phyloP scores from a whole-genome alignment of 2,329 filamentous ascomycete genomes.

The Alternaria postmessia region DNA sequence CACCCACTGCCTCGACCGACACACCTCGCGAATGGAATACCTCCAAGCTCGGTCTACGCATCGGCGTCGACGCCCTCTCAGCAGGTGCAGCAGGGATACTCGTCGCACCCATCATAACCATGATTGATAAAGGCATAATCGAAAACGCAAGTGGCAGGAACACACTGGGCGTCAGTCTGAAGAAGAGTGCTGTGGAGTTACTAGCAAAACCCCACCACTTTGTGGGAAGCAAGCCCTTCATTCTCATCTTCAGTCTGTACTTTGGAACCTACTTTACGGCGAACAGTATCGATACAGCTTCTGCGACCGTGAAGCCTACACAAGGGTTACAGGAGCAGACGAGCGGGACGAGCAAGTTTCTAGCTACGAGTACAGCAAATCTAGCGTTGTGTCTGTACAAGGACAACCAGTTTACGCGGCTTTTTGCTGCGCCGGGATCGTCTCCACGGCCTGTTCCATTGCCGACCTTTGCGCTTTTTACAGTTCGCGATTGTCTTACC shows the following conservation, averaged over 20 bases:
- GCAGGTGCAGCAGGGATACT: conserved; percentile 76
- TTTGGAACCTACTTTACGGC: conserved; percentile 89
- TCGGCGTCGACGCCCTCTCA: conserved; percentile 73
- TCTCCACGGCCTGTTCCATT: conserved; percentile 65
- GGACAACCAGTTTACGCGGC: conserved; percentile 81
- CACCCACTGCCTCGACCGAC: conserved; percentile 11
- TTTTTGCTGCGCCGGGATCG: conserved; percentile 72
- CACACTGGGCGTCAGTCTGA: conserved; percentile 67
- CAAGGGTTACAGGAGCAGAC: conserved; percentile 75
- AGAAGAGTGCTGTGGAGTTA: conserved; percentile 64
- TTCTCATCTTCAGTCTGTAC: conserved; percentile 75
- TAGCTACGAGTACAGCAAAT: conserved; percentile 81
- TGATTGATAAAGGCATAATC: conserved; percentile 84
- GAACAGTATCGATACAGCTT: conserved; percentile 82
- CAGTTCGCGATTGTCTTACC: conserved; percentile 82
- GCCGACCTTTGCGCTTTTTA: conserved; percentile 79
- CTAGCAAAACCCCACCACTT: conserved; percentile 67
- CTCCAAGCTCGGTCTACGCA: conserved; percentile 70
- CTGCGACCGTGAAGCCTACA: conserved; percentile 67
- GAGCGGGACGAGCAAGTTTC: conserved; percentile 80
- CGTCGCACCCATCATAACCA: conserved; percentile 83
- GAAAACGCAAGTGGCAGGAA: conserved; percentile 78
- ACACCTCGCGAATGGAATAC: conserved; percentile 71
- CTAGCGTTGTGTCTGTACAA: conserved; percentile 89
- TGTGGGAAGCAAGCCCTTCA: conserved; percentile 71